phyloP scores from a whole-genome alignment of 2,329 filamentous ascomycete species.

The Cercospora sp. region DNA sequence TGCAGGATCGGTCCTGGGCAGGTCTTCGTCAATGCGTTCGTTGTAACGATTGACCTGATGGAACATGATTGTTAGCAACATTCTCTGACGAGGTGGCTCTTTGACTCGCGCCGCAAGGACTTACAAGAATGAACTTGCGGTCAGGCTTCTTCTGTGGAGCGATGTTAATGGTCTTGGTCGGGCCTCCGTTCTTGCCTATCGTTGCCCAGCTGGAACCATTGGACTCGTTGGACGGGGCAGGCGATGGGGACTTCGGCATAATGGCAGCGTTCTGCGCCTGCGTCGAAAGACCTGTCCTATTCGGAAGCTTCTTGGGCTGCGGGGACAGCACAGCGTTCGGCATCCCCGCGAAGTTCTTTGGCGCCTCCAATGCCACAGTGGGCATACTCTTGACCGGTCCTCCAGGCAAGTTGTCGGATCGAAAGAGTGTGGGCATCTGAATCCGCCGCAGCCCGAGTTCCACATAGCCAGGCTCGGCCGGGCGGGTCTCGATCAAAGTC shows the following conservation, averaged over 20 bases:
- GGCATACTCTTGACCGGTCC: constrained; percentile 10
- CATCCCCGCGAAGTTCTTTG: neutral
- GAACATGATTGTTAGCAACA: neutral
- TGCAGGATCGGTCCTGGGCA: constrained; percentile 36
- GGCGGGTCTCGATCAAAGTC: constrained; percentile 49
- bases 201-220: constrained; percentile 39
- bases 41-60: constrained; percentile 40
- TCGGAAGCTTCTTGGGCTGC: neutral
- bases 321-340: neutral
- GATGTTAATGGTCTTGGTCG: constrained; percentile 43
- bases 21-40: constrained; percentile 45
- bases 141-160: constrained; percentile 35
- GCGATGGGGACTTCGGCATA: constrained; percentile 25
- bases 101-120: neutral
- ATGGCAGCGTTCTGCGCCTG: constrained; percentile 13
- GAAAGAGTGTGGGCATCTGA: constrained; percentile 47
- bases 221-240: constrained; percentile 26
- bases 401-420: constrained; percentile 35
- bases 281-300: constrained; percentile 1
- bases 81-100: too few relatives aligned
- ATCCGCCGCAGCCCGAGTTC: constrained; percentile 45
- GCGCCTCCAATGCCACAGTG: neutral
- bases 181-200: constrained; percentile 43
- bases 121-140: constrained; percentile 42
- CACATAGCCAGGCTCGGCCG: constrained; percentile 44